phyloP scores from a whole-genome alignment of 192 early-diverging fungal species.

The Tieghemiomyces parasiticus region DNA sequence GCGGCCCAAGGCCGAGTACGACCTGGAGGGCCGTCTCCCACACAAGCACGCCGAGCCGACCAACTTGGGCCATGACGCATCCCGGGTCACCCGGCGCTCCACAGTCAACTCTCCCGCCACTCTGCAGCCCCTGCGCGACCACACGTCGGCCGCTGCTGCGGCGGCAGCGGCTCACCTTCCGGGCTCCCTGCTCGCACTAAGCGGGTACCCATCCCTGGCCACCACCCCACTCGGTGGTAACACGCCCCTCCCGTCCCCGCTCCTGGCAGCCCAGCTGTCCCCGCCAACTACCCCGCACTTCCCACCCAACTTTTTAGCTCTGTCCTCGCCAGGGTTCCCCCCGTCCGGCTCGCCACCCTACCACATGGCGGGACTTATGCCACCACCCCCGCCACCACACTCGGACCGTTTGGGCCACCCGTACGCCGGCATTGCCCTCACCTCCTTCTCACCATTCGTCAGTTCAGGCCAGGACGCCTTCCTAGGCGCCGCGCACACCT shows the following conservation, averaged over 20 bases:
- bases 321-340: not conserved
- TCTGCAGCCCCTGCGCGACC: not conserved
- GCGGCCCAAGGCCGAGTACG: conserved; percentile 34
- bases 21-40: conserved; percentile 15
- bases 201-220: not conserved
- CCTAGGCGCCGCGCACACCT: not conserved
- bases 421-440: not conserved
- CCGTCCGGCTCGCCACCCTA: not conserved
- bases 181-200: not conserved
- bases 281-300: not conserved
- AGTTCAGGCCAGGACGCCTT: conserved; percentile 7
- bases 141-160: not conserved
- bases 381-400: no score
- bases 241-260: conserved; percentile 1
- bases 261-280: conserved; percentile 3
- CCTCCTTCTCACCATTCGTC: conserved; percentile 2
- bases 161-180: not conserved
- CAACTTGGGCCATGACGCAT: conserved; percentile 12
- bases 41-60: conserved; percentile 23
- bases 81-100: conserved; percentile 10
- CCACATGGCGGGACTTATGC: not conserved
- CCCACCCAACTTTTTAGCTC: not conserved
- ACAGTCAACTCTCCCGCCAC: conserved; percentile 1
- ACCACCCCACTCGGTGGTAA: conserved; percentile 2
- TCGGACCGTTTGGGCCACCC: not conserved